Base-by-base conservation (phyloP, 2,329 filamentous ascomycete species). In the Sporothrix humicola region DNA sequence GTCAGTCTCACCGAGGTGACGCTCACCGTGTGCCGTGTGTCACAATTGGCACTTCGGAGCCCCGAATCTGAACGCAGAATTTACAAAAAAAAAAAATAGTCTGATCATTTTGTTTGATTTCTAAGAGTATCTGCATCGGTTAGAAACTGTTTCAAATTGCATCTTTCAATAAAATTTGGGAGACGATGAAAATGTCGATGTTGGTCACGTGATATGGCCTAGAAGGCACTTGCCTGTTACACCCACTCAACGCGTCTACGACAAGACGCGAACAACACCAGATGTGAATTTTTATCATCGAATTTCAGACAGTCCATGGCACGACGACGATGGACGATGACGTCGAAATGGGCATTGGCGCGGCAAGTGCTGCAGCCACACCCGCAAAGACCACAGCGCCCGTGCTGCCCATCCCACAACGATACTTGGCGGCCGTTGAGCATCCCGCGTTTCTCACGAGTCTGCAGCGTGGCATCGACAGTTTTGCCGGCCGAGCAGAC, bases 361-460 rank as follows among this genome's bases (percentile, higher is more conserved):
- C 42, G 20, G 61, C 61, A 7, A 48, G 61, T 66, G 61, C 61
- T 44, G 61, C 10, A 7, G 61, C 9, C 42, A 12, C 12, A 20
- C 15, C 42, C 3, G 5, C 61, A 42, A 66, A 20, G 12, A 10
- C 61, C 8, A 69, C 66, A 15, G 83, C 83, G 10, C 83, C 83
- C 0, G 77, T 75, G 70, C 82, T 82, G 69, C 78, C 81, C 1
- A 79, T 85, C 15, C 82, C 83, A 7, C 74, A 79, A 9, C 80
- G 81, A 58, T 80, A 80, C 70, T 80, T 85, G 54, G 78, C 82
- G 3, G 83, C 83, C 1, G 79, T 85, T 31, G 84, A 85, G 77
- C 84, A 85, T 74, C 84, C 84, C 1, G 81, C 83, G 74, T 79
- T 84, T 31, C 76, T 85, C 70, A 79, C 80, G 61, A 79, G 83